Base-by-base conservation (phyloP, 768 basidiomycete genomes). In the Xerocomus spinulosus region DNA sequence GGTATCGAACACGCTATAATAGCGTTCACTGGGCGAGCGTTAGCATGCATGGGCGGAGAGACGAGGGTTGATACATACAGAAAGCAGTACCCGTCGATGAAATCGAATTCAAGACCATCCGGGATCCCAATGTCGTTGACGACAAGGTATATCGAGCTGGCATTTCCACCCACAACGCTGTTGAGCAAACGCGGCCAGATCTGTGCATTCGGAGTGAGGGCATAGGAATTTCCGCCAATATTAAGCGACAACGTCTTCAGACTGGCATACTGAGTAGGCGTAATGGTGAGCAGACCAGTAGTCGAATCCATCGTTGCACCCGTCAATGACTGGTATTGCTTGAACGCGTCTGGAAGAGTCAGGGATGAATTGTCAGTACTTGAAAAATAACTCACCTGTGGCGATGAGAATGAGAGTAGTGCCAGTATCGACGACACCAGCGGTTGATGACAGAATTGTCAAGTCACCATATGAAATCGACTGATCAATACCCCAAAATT, bases 1-100 rank as follows among this genome's bases (percentile, higher is more conserved):
- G 18, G 70, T 66, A 52, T 77, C 73, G 50, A 56, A 75, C 13
- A 76, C 60, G 44, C 64, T 65, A 51, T 76, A 76, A 63, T 63
- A 76, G 23, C 76, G 70, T 54, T 77, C 66, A 4, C 64, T 62
- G 18, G 10, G 17, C 6, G 14, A 2, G 26, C 12, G 9, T 44
- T 6, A 35, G 33, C 25, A 25, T 18, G 5, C 4, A 15, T 10
- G 28, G 2, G 20, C 18, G 26, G 4, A 9, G 12, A 29, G 40
- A 42, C 15, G 9, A 32, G 4, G 23, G 13, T 14, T 9, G 6
- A 38, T 23, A 39, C 49, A 15, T 14, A 52, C 54, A 62, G 41
- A 34, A 53, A 48, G 24, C 48, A 24, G n/a, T 55, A 63, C 10
- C 61, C 59, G 14, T 61, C 44, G 35, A 61, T 29, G 15, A 65